A percentile compares a stretch with the other conserved stretches of the same genome.
phyloP scores from a whole-genome alignment of 2,329 filamentous ascomycete species.

The Talaromyces islandicus region DNA sequence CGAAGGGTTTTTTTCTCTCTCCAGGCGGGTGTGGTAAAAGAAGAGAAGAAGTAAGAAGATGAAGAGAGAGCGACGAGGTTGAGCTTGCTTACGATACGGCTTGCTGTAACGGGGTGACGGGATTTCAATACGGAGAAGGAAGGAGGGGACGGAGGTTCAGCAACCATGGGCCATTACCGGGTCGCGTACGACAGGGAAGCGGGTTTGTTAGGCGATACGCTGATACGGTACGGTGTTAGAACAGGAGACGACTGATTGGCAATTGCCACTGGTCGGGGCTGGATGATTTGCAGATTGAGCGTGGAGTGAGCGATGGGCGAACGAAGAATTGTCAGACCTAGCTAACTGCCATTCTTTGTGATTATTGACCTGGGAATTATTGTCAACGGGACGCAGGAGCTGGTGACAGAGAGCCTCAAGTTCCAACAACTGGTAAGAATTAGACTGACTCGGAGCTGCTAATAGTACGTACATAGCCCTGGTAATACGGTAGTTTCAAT shows the following conservation, averaged over 20 bases:
- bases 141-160: neutral
- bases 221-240: neutral
- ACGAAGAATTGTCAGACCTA: neutral
- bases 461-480: no score
- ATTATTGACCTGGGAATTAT: neutral
- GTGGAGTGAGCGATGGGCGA: neutral
- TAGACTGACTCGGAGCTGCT: neutral
- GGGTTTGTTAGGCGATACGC: neutral
- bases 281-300: no score
- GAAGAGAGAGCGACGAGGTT: slow-evolving; percentile 12
- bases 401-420: neutral
- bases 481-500: neutral
- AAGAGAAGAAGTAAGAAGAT: slow-evolving; percentile 24
- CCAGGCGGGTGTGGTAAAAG: slow-evolving; percentile 36
- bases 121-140: neutral
- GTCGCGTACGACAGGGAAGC: slow-evolving; percentile 8
- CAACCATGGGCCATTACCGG: slow-evolving; percentile 2
- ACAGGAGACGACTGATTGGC: neutral
- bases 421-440: neutral
- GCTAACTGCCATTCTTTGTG: neutral
- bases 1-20: slow-evolving; percentile 33
- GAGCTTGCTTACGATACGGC: slow-evolving; percentile 1
- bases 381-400: neutral
- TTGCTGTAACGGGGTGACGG: neutral
- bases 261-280: neutral